Percentiles rank a stretch among this genome's conserved stretches.
phyloP scores from a whole-genome alignment of 2,329 filamentous ascomycete species.

The Talaromyces sp. region DNA sequence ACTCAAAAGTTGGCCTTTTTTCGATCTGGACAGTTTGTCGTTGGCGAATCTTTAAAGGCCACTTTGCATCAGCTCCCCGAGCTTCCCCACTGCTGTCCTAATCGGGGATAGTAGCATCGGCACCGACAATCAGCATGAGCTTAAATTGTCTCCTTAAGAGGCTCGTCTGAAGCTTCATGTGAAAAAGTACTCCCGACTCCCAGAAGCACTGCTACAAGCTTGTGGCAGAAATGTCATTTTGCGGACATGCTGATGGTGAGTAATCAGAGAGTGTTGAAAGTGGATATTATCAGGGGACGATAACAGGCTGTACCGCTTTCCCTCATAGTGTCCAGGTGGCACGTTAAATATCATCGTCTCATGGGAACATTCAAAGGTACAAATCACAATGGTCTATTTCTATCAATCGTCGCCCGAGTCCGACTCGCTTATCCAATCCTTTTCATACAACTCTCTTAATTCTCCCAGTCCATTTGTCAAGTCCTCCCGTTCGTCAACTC shows the following conservation, averaged over 20 bases:
- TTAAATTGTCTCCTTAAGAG: background rate
- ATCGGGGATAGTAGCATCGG: background rate
- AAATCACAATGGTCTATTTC: background rate
- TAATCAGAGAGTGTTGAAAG: no score
- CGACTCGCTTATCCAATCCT: constrained; percentile 74
- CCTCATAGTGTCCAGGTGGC: background rate
- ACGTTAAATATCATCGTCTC: background rate
- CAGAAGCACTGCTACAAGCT: no score
- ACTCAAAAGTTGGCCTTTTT: constrained; percentile 3
- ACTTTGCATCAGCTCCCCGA: constrained; percentile 5
- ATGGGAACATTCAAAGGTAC: background rate
- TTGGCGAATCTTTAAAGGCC: background rate
- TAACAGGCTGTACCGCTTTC: background rate
- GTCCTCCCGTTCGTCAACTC: constrained; percentile 75
- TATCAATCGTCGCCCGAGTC: constrained; percentile 44
- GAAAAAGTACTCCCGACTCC: no score
- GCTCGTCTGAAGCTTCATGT: no score
- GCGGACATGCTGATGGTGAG: no score
- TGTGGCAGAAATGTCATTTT: no score
- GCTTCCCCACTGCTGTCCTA: background rate
- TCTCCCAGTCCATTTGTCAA: constrained; percentile 78
- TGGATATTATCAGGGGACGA: no score
- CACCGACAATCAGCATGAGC: background rate
- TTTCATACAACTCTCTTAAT: constrained; percentile 82
- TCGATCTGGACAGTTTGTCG: constrained; percentile 3